Conservation (phyloP, 2,329 filamentous ascomycete species). For the Penicillium sp. region DNA sequence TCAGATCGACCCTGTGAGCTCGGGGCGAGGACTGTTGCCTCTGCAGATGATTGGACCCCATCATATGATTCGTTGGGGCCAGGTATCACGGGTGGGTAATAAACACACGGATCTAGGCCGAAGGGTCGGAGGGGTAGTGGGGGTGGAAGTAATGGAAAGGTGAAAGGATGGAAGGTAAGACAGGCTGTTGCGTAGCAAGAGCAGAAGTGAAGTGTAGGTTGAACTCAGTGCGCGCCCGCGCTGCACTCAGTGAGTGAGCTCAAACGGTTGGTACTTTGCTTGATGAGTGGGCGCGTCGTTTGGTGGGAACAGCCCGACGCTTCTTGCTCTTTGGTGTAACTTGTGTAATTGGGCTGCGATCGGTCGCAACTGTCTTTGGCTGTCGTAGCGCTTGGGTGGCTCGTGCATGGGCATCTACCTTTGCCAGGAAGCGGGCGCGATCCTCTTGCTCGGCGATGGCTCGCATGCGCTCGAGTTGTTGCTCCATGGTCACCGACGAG, state of each 20-base stretch:
- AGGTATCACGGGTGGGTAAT: constrained; percentile 10
- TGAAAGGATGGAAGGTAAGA: constrained; percentile 3
- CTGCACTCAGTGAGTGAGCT: constrained; percentile 8
- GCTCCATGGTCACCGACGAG: constrained; percentile 38
- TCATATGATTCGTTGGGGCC: constrained; percentile 11
- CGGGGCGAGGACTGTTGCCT: background rate
- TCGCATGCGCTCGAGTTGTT: constrained; percentile 40
- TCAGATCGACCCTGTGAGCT: background rate
- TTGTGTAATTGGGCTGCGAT: constrained; percentile 23
- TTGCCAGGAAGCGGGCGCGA: constrained; percentile 39
- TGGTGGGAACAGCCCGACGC: constrained; percentile 28
- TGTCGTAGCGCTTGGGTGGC: constrained; percentile 41
- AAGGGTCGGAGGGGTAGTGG: background rate
- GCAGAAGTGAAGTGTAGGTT: constrained; percentile 8
- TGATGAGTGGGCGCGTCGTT: constrained; percentile 29
- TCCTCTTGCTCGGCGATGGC: constrained; percentile 38
- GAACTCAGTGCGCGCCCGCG: constrained; percentile 20
- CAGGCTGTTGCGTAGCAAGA: constrained; percentile 2
- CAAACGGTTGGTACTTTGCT: constrained; percentile 14
- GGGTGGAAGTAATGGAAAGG: background rate
- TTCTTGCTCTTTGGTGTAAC: constrained; percentile 27
- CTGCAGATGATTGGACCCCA: background rate
- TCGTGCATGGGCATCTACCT: constrained; percentile 43
- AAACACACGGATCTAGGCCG: background rate
- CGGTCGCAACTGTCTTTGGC: constrained; percentile 28